Percentiles rank a stretch among this genome's conserved stretches.
Evolutionary conservation across 2,329 filamentous ascomycete species (phyloP).

Genomic region (Nothomitra cinnamomea): DNA sequence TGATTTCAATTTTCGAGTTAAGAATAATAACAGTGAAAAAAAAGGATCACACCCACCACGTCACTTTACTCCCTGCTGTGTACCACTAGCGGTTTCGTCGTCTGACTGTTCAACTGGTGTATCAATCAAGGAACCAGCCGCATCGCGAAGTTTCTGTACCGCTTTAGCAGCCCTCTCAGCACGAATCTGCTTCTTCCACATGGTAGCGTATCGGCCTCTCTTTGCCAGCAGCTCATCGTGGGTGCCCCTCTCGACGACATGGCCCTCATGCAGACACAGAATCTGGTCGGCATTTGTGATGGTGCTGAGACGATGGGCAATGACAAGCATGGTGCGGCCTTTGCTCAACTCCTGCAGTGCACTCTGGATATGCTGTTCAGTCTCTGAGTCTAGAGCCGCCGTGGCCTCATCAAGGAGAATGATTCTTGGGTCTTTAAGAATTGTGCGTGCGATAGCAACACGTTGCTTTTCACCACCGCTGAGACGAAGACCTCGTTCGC

Average conservation of each 20-base stretch:
- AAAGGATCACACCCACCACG: background rate
- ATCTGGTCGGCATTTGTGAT: conserved; percentile 80
- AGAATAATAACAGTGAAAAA: too few relatives aligned
- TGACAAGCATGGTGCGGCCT: conserved; percentile 84
- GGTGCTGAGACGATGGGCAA: conserved; percentile 76
- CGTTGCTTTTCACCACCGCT: conserved; percentile 89
- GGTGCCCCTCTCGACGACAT: conserved; percentile 59
- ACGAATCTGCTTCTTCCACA: conserved; percentile 81
- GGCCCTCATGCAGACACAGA: conserved; percentile 59
- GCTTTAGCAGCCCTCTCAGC: conserved; percentile 53
- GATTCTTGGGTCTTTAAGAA: conserved; percentile 79
- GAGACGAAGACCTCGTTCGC: conserved; percentile 70
- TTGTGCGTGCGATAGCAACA: conserved; percentile 82
- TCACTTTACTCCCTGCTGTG: background rate
- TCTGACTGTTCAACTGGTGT: background rate
- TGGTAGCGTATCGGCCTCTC: conserved; percentile 59
- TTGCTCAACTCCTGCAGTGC: conserved; percentile 66
- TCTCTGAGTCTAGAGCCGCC: conserved; percentile 78
- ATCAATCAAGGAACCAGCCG: conserved; percentile 1
- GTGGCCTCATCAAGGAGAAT: conserved; percentile 91
- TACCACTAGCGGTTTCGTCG: background rate
- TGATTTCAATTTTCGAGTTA: too few relatives aligned
- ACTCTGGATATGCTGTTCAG: conserved; percentile 81
- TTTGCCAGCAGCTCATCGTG: conserved; percentile 57
- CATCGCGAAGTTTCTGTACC: conserved; percentile 22